Evolutionary conservation across 345 rosid species (phyloP).

Genomic region (Gossypium turneri): DNA sequence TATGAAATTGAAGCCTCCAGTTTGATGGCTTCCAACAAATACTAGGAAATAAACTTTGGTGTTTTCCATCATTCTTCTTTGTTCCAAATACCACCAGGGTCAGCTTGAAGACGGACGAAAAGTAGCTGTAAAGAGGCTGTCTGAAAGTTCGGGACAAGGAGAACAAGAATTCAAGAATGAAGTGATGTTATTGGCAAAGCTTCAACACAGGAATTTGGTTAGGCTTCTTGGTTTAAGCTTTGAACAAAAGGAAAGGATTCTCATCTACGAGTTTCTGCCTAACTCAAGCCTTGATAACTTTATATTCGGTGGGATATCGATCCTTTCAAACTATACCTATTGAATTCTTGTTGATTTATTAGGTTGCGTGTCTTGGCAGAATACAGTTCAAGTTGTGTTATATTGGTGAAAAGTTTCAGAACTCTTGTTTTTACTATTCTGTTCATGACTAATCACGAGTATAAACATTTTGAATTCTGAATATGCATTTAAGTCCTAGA

Average conservation of each 20-base stretch:
- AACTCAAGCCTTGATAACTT: slow-evolving; percentile 15
- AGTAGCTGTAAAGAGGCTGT: slow-evolving; percentile 11
- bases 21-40: not conserved
- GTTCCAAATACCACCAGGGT: slow-evolving; percentile 5
- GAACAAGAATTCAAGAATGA: slow-evolving; percentile 16
- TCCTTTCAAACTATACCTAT: not conserved
- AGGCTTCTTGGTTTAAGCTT: slow-evolving; percentile 15
- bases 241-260: slow-evolving; percentile 3
- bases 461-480: not conserved
- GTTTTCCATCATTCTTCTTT: not conserved
- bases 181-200: slow-evolving; percentile 16
- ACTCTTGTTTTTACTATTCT: not conserved
- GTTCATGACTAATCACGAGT: not conserved
- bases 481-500: not conserved
- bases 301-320: not conserved
- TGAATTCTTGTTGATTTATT: not conserved
- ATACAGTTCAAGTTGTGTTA: not conserved
- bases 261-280: slow-evolving; percentile 16
- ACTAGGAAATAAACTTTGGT: not conserved
- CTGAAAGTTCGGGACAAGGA: slow-evolving; percentile 1
- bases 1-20: not conserved
- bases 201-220: slow-evolving; percentile 20
- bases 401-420: not conserved
- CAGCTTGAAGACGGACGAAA: slow-evolving; percentile 7
- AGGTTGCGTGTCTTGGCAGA: not conserved